These are phyloP conservation scores for Roridomyces roridus DNA, from an alignment of 768 basidiomycete genomes.

Conservation along the genomic window DNA sequence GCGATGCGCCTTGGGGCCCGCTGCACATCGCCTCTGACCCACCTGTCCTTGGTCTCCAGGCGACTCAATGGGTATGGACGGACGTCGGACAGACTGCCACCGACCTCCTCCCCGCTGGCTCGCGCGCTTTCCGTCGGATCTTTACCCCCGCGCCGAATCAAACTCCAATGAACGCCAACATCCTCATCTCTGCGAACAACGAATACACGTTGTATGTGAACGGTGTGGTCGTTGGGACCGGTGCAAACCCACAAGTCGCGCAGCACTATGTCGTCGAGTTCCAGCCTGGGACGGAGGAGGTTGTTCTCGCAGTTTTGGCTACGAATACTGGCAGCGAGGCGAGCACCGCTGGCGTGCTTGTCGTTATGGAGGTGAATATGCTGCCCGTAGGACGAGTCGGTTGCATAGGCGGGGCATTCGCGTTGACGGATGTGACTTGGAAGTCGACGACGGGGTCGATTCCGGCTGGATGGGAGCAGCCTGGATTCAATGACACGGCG, in stretches of 20 bases:
- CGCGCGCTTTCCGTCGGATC: conserved; percentile 3
- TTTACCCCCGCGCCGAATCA: neutral
- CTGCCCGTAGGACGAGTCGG: neutral
- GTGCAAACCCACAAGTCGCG: neutral
- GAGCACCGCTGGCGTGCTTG: neutral
- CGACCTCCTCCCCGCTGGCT: neutral
- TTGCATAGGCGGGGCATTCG: neutral
- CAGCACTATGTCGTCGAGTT: conserved; percentile 6
- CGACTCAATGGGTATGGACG: conserved; percentile 4
- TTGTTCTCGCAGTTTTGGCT: conserved; percentile 3
- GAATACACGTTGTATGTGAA: neutral
- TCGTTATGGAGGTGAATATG: conserved; percentile 3
- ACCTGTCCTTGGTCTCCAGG: neutral
- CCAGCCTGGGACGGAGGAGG: neutral
- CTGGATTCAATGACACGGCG: conserved; percentile 1
- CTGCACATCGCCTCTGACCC: neutral
- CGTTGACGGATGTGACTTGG: neutral
- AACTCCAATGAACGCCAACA: neutral
- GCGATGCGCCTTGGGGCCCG: neutral
- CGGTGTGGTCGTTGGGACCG: neutral
- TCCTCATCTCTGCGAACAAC: neutral
- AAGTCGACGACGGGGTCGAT: neutral
- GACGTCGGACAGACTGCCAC: neutral
- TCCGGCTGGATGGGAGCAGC: neutral
- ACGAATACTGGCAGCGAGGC: neutral